These are phyloP conservation scores for Lycium barbarum DNA, from an alignment of 257 asterid genomes.

Conservation along the genomic window DNA sequence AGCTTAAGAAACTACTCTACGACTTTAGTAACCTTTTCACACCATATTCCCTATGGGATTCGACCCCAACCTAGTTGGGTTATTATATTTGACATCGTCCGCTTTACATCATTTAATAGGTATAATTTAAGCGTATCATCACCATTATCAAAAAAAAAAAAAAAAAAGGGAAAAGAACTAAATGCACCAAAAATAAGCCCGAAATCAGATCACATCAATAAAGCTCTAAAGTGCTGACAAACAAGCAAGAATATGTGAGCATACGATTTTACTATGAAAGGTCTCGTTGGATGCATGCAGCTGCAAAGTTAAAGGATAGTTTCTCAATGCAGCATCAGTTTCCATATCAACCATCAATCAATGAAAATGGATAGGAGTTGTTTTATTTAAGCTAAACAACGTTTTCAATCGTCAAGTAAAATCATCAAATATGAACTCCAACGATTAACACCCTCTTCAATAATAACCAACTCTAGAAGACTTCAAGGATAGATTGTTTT, in stretches of 20 bases:
- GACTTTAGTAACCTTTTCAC: no score
- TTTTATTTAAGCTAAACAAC: not conserved
- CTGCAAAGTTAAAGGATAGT: no score
- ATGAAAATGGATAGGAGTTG: not conserved
- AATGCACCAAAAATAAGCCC: no score
- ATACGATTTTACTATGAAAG: not conserved
- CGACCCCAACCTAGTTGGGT: no score
- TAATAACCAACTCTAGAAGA: slow-evolving; percentile 40
- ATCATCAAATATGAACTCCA: slow-evolving; percentile 3
- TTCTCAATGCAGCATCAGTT: not conserved
- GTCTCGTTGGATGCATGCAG: not conserved
- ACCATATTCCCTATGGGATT: no score
- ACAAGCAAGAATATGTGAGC: not conserved
- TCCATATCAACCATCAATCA: not conserved
- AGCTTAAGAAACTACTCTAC: no score
- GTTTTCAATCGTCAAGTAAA: not conserved
- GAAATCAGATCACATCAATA: not conserved
- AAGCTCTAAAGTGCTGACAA: not conserved
- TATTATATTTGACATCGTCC: no score
- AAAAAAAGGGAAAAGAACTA: no score
- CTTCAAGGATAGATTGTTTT: slow-evolving; percentile 38
- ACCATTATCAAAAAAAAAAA: no score
- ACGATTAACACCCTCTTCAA: slow-evolving; percentile 40
- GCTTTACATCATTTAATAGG: no score
- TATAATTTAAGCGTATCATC: no score